Evolutionary conservation across 495 filamentous ascomycete genomes (phyloP), one percentile per base, ranked within the genome.

Genomic region (Monascus purpureus): DNA sequence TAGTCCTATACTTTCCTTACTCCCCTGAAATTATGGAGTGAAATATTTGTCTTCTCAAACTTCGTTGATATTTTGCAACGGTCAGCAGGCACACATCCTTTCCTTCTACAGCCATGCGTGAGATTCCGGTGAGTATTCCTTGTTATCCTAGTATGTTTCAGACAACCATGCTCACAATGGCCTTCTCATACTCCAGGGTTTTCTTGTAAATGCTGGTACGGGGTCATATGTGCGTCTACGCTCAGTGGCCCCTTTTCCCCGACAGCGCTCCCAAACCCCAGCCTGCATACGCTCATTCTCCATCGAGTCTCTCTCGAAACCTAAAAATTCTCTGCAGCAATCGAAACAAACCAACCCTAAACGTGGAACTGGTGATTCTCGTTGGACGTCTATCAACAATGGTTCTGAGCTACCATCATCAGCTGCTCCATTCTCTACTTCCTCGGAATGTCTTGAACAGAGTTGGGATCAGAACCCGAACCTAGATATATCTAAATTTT

Each of bases 391-490:
- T n/a, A 28, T 25, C 8, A 41, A 42, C 2, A 15, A 28, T 40
- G 38, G 33, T 1, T 28, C 40, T 8, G 19, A 39, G 26, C 26
- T 36, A 8, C 35, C 35, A 8, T 36, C 40, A n/a, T 49, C 49
- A 3, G 34, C 39, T 2, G 38, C 50, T 6, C 49, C 56, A 1
- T 67, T 60, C 37, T 63, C 56, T 8, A 57, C 61, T 7, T 54
- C 55, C 6, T 37, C 59, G 8, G 39, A 43, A 17, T 33, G 49
- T 6, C 44, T 47, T 6, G 48, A 57, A 1, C 37, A 59, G 3
- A 70, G 73, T 45, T 94, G 86, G 86, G 86, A 94, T 38, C 72
- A 83, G 13, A 76, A 86, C 37, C 77, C 77, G 2, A 67, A 87
- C 45, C 69, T 74, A 20, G 64, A 74, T 26, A 81, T 92, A 40